phyloP scores from a whole-genome alignment of 495 filamentous ascomycete genomes.

The Tuber melanosporum region DNA sequence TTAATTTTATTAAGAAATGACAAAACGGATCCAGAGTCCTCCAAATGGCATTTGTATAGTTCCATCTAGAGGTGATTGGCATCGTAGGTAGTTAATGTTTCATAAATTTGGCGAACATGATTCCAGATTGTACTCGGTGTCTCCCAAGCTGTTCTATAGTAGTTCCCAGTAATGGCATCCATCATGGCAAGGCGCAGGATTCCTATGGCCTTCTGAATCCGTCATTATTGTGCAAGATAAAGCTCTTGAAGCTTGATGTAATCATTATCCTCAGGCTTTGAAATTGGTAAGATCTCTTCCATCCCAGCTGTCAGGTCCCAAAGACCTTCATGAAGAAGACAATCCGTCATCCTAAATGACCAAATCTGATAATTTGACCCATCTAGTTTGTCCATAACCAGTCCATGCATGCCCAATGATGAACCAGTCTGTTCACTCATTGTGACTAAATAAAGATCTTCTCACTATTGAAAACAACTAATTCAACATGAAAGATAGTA shows the following conservation, averaged over 20 bases:
- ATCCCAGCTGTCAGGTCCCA: neutral
- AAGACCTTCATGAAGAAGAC: neutral
- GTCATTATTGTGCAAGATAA: neutral
- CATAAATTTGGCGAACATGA: neutral
- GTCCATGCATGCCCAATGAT: neutral
- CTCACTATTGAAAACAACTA: too few relatives aligned
- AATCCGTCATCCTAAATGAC: neutral
- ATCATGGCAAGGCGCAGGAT: neutral
- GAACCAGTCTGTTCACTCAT: neutral
- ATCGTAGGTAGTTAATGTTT: neutral
- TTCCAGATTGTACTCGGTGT: neutral
- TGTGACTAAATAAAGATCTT: too few relatives aligned
- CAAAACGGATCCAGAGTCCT: too few relatives aligned
- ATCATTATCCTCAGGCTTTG: neutral
- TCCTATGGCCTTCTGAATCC: neutral
- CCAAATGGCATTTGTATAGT: neutral
- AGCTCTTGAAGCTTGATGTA: neutral
- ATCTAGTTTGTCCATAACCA: neutral
- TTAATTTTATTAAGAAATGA: too few relatives aligned
- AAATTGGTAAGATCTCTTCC: neutral
- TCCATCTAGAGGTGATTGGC: neutral
- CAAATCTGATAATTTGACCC: neutral
- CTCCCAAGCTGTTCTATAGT: neutral
- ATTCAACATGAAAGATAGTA: too few relatives aligned
- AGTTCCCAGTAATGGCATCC: neutral